Evolutionary conservation across 768 basidiomycete species (phyloP), one percentile per base, ranked within the genome.

Genomic region (Amanita pseudoporphyria): DNA sequence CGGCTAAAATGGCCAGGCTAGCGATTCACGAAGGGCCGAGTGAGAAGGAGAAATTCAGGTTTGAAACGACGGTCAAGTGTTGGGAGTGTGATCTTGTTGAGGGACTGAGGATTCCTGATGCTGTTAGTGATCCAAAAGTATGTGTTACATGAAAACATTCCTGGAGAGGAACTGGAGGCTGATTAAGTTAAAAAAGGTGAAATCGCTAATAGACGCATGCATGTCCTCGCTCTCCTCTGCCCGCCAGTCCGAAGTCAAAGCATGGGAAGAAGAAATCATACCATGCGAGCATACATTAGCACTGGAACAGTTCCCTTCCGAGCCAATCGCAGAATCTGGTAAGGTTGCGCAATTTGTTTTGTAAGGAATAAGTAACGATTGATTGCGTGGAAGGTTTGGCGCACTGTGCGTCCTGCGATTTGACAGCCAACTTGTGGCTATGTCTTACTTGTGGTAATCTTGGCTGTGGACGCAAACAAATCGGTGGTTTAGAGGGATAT

Each of bases 211-310:
- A 3, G 74, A 82, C 18, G 80, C 77, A 0, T 71, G 95, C 49
- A 83, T 96, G 80, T 69, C 74, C 1, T 82, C 92, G 1, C 70
- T 90, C 57, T 91, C 92, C 0, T 94, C 91, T 1, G 86, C 90
- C 0, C 87, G 92, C 42, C 87, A 95, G 61, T 90, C 87, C 0
- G 93, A 97, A 59, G 86, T 99, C 42, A 86, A 96, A 66, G 87
- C 96, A 5, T 99, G 96, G 96, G 92, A 98, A 62, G 94, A 97
- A 64, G 95, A 97, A 56, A 84, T 96, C 36, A 59, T 71, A 0
- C 66, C 90, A 6, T 99, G 96, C 72, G 84, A 90, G 59, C 96
- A 99, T 49, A 77, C 77, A 0, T 62, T 78, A 2, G 69, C 64
- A 9, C 62, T 78, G 7, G 62, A 74, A 48, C 70, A 77, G 60